Evolutionary conservation across 2,329 filamentous ascomycete species (phyloP).

Genomic region (Cordyceps farinosa): DNA sequence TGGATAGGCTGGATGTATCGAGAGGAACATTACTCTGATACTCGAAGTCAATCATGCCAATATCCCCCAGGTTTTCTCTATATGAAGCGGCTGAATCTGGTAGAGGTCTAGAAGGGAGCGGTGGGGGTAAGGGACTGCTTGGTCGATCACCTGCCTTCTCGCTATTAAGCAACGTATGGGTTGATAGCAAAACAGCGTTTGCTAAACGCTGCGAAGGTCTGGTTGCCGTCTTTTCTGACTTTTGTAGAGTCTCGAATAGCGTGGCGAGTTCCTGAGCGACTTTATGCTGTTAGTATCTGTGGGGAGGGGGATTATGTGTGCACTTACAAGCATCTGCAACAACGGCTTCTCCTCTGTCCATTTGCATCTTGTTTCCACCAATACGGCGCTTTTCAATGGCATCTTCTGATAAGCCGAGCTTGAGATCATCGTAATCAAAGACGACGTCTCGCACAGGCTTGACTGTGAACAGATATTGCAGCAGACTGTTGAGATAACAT

Average conservation of each 20-base stretch:
- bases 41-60: conserved; percentile 34
- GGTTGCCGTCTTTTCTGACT: conserved; percentile 58
- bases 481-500: conserved; percentile 92
- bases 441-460: conserved; percentile 77
- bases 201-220: conserved; percentile 74
- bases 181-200: conserved; percentile 68
- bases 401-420: conserved; percentile 63
- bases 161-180: conserved; percentile 35
- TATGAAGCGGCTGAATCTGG: conserved; percentile 33
- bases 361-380: conserved; percentile 58
- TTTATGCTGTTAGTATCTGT: conserved; percentile 35
- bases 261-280: conserved; percentile 70
- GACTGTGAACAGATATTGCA: conserved; percentile 93
- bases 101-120: conserved; percentile 48
- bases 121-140: conserved; percentile 37
- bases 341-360: conserved; percentile 56
- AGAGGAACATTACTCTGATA: conserved; percentile 28
- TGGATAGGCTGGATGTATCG: conserved; percentile 45
- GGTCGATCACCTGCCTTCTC: conserved; percentile 28
- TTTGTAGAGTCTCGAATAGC: conserved; percentile 69
- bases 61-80: conserved; percentile 27
- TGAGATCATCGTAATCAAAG: conserved; percentile 67
- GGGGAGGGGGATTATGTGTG: conserved; percentile 41
- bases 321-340: conserved; percentile 70
- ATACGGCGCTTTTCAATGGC: conserved; percentile 65